Evolutionary conservation across 176 grass and related monocot genomes (phyloP), one percentile per base, ranked within the genome.

Genomic region (Carex cristatella): DNA sequence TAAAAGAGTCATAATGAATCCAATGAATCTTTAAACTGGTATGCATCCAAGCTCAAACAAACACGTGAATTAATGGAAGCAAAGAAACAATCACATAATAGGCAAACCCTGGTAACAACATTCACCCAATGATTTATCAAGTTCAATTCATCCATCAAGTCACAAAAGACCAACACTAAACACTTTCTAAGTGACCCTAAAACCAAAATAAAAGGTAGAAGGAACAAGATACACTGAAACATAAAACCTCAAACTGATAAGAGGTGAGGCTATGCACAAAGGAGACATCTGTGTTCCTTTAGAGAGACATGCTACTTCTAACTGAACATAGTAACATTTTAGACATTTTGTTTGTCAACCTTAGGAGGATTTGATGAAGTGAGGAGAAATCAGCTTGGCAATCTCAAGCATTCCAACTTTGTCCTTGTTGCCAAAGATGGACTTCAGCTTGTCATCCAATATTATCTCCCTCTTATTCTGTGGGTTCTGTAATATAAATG

Each of bases 401-500:
- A 99, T 88, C 74, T 99, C 93, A 61, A 94, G 0, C 93, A 99
- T 99, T 44, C 85, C 87, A 14, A 99, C 2, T 86, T 81, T 91
- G 13, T 99, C 91, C 88, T 83, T 92, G 48, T 85, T 92, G 8
- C 84, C 88, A 63, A 99, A 91, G 61, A 99, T 32, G 79, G 33
- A 84, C 86, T 99, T 95, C 61, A 99, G 96, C 60, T 88, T 92
- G 4, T 86, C 83, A 4, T 99, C 96, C 61, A 91, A 92, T 54
- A 32, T 54, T 18, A 99, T 99, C 87, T 95, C 93, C 4, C 0
- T 91, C 55, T 87, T 95, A 11, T 99, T 88, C 28, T 1, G 5
- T 13, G 96, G 91, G 53, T 95, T 92, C 96, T 99, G 81, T 83
- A 87, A 85, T 62, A 30, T 44, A 19, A 23, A 85, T 58, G 13